Base-by-base conservation (phyloP, 2,329 filamentous ascomycete genomes). In the Chaetothyriales sp. region DNA sequence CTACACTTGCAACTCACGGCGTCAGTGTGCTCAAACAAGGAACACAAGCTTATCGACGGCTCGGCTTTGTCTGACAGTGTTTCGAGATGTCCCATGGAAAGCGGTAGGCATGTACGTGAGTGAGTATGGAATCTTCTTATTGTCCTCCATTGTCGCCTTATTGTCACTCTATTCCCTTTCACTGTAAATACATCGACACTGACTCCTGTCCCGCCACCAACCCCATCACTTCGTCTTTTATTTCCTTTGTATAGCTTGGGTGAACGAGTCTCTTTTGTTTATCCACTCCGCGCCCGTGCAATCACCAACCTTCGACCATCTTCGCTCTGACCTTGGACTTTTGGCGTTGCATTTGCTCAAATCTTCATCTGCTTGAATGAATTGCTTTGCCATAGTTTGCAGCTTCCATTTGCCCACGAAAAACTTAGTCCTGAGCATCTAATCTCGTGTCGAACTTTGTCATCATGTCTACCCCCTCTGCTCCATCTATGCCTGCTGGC, bases 401-500 rank as follows among this genome's bases (percentile, higher is more conserved):
- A 25, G 28, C 20, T 45, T 44, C 49, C 19, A 47, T 19, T 47
- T 28, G 44, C 33, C 20, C 19, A 25, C 9, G 28, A 45, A 33
- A 45, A 8, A 50, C 18, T 6, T 6, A 47, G 18, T 40, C 18
- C 56, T 58, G 59, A 58, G 58, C 58, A 60, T 58, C 56, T 53
- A 52, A 53, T 52, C 54, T 56, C 52, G 22, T 6, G 22, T 25
- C 22, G 48, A 57, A 44, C n/a, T 55, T 52, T 46, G 28, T 33
- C 55, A 44, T 47, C 52, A 62, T 62, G 59, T 58, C 60, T 49
- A 55, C 51, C 52, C 54, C 56, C 53, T 51, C 58, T 74, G 73
- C 74, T 70, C 75, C 74, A 73, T 71, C 73, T 67, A 77, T 75
- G 73, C 73, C 75, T 76, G 75, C 57, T 52, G 56, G 73, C 73